A percentile compares a stretch with the other conserved stretches of the same genome.
These are phyloP conservation scores for Xylaria sp. DNA, from an alignment of 2,329 filamentous ascomycete species.

Conservation along the genomic window DNA sequence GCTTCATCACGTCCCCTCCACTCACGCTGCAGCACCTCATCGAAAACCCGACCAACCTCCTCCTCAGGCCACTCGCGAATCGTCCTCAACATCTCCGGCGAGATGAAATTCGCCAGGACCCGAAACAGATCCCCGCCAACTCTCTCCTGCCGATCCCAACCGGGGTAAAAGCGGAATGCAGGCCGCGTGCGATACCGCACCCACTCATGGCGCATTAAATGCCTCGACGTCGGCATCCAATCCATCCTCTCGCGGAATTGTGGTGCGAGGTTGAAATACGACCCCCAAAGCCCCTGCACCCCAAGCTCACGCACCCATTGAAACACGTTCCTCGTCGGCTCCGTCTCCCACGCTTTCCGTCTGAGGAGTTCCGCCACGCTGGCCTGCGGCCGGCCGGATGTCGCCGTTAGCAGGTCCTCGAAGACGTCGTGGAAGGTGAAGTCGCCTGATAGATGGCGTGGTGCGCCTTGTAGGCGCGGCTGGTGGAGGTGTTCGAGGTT, in stretches of 20 bases:
- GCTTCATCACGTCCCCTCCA: neutral
- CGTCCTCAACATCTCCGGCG: neutral
- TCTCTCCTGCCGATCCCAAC: too few species aligned
- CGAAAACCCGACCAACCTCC: neutral
- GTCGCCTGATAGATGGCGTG: conserved; percentile 22
- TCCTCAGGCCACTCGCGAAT: neutral
- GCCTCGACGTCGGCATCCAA: neutral
- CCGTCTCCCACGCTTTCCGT: conserved; percentile 30
- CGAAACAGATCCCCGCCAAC: neutral
- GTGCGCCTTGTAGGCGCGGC: conserved; percentile 41
- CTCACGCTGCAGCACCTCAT: neutral
- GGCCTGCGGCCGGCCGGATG: conserved; percentile 39
- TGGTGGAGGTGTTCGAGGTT: conserved; percentile 42
- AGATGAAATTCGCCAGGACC: neutral
- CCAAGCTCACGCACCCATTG: conserved; percentile 40
- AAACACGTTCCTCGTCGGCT: conserved; percentile 25
- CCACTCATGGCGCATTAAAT: too few species aligned
- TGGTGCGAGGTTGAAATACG: conserved; percentile 26
- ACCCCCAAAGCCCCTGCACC: conserved; percentile 35
- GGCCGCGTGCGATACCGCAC: too few species aligned
- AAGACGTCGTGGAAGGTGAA: conserved; percentile 55
- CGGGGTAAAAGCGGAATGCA: too few species aligned
- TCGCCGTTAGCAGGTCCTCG: conserved; percentile 50
- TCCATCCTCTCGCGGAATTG: neutral
- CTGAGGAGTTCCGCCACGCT: conserved; percentile 32